Base-by-base conservation (phyloP, 306 rosid species). In the Gleditsia sinensis region DNA sequence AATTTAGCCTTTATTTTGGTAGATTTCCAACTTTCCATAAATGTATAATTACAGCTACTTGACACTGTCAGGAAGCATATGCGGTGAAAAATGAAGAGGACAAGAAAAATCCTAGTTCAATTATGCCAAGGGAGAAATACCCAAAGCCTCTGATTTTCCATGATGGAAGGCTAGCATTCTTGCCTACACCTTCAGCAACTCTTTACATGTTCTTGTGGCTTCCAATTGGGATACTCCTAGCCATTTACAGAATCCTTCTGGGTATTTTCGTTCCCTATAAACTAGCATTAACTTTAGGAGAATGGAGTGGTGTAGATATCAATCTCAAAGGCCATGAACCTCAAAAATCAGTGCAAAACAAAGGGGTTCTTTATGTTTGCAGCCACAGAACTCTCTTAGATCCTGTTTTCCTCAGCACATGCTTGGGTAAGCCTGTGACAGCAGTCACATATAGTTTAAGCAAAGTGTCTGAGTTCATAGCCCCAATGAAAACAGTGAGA, bases 361-460 rank as follows among this genome's bases (percentile, higher is more conserved):
- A 79, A 55, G 90, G 96, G 24, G 87, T 88, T 21, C 83, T 93
- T 7, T 93, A 84, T 67, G 97, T 93, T 10, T 93, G 97, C 56
- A 83, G 77, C 53, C 98, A 90, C 60, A 88, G 93, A 46, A 89
- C 98, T 0, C 89, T 93, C 1, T 20, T 89, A 24, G 98, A 93
- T 78, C 98, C 98, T 3, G 88, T 93, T 45, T 84, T 91, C 24
- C 89, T 91, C 2, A 86, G 92, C 80, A 32, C 68, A 0, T 33
- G 81, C 39, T 32, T 91, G 30, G 78, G 78, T 2, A 91, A 76
- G 77, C 87, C 86, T 21, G 74, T 93, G 48, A 91, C 89, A 5
- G 92, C 98, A 0, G 92, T 89, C 20, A 90, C 98, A 1, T 93
- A 93, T 39, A 93, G 97, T 46, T 40, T 90, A 3, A 90, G 96